Evolutionary conservation across 2,329 filamentous ascomycete genomes (phyloP), one percentile per base, ranked within the genome.

Genomic region (Mycosphaerella arachidis): DNA sequence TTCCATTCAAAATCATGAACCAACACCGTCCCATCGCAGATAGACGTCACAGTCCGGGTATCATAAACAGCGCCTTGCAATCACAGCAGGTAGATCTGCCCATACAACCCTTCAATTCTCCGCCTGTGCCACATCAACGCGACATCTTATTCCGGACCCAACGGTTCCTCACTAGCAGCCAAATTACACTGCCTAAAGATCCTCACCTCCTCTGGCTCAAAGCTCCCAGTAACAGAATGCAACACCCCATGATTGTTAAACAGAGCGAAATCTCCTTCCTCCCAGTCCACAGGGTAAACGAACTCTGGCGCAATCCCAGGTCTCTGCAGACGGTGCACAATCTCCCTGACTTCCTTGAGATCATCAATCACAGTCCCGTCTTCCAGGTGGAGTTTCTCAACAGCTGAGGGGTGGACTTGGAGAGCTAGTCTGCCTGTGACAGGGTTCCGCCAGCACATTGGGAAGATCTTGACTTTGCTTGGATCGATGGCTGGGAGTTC

Each of bases 181-280:
- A 92, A 79, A 72, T 92, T 92, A 75, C 89, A 92, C 77, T 92
- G 89, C 63, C 89, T 78, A 71, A 92, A 92, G 61, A 92, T 72
- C 48, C 89, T 76, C 33, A 91, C 84, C 77, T 92, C 88, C n/a
- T 88, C 83, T 53, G 86, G 82, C 7, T 81, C 81, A 73, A 92
- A 92, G 1, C 86, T 86, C 1, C 89, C 89, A 0, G 90, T 88
- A 1, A 92, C 89, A 3, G 84, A 87, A 73, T 93, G 89, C 58
- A 92, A 71, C 16, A 91, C 79, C 1, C 89, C 89, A 9, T 88
- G 84, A 70, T 92, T 92, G 73, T 92, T 87, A 74, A 92, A 92
- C 29, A 92, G 77, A 0, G 91, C 89, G 59, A 91, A 75, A 70
- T 92, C 89, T 5, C 89, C 89, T 70, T 89, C 85, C 66, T 87